A percentile compares a stretch with the other conserved stretches of the same genome.
These are phyloP conservation scores for Carnegiea gigantea DNA, from an alignment of 179 eudicot genomes.

Conservation along the genomic window DNA sequence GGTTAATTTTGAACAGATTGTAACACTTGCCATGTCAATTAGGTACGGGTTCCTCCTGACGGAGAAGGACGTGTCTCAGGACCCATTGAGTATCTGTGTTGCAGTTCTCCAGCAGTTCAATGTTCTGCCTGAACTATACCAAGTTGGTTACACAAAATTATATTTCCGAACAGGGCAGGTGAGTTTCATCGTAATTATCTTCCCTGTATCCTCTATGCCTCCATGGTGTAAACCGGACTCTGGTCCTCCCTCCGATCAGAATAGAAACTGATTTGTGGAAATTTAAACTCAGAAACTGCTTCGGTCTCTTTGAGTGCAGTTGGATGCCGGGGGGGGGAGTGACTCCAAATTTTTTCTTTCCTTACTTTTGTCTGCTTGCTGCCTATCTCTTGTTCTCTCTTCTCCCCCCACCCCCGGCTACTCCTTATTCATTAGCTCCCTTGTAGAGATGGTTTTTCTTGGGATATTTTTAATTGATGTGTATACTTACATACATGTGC, in stretches of 20 bases:
- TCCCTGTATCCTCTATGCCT: background rate
- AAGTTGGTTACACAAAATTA: conserved; percentile 88
- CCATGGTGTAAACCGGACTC: background rate
- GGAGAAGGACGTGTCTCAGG: conserved; percentile 50
- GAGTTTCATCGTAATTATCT: conserved; percentile 15
- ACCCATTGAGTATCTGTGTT: conserved; percentile 80
- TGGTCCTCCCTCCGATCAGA: background rate
- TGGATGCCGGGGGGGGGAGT: too few species aligned
- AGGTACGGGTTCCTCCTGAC: conserved; percentile 81
- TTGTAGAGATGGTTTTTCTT: background rate
- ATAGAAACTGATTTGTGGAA: background rate
- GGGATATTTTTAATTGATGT: background rate
- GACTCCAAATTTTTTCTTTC: background rate
- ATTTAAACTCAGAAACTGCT: background rate
- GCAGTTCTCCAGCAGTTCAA: conserved; percentile 82
- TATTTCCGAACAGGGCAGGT: conserved; percentile 92
- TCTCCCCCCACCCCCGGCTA: background rate
- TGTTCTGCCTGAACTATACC: conserved; percentile 75
- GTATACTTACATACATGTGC: conserved; percentile 8
- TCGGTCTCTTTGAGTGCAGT: too few species aligned
- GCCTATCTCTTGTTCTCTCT: too few species aligned
- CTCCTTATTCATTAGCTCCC: too few species aligned
- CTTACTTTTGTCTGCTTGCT: background rate
- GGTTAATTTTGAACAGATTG: background rate
- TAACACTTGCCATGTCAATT: conserved; percentile 17